phyloP scores from a whole-genome alignment of 441 rosid species.

The Mallotus repandus region DNA sequence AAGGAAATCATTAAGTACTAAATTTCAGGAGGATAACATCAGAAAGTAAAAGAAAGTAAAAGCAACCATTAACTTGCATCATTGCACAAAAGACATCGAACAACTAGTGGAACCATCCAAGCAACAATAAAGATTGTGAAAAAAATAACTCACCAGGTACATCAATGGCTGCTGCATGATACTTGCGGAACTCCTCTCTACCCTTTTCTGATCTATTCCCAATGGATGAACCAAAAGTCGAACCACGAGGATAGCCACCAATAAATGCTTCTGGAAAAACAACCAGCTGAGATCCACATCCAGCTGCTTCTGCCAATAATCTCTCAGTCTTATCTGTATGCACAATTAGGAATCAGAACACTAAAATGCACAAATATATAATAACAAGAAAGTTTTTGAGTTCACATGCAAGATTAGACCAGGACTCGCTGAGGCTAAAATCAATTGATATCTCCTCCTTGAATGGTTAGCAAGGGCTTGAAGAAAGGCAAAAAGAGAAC shows the following conservation, averaged over 20 bases:
- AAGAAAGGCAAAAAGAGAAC: not conserved
- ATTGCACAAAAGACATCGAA: too few relatives aligned
- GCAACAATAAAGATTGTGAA: not conserved
- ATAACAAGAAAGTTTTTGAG: not conserved
- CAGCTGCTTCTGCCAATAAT: slow-evolving; percentile 77
- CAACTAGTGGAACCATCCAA: too few relatives aligned
- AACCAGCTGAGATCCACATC: slow-evolving; percentile 73
- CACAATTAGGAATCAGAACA: not conserved
- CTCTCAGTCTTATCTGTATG: slow-evolving; percentile 82
- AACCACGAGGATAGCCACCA: slow-evolving; percentile 92
- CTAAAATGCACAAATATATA: too few relatives aligned
- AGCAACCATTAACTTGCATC: too few relatives aligned
- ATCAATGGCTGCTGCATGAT: slow-evolving; percentile 81
- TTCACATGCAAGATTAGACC: not conserved
- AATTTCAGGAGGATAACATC: too few relatives aligned
- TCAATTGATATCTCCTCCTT: not conserved
- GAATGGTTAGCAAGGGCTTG: not conserved
- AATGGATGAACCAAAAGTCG: slow-evolving; percentile 66
- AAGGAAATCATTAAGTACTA: not conserved
- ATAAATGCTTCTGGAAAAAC: slow-evolving; percentile 93
- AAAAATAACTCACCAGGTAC: slow-evolving; percentile 64
- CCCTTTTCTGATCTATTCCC: slow-evolving; percentile 77
- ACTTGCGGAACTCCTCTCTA: slow-evolving; percentile 79
- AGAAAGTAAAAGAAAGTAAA: too few relatives aligned
- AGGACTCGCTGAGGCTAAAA: not conserved